phyloP scores from a whole-genome alignment of 768 basidiomycete species.

The Hemileccinum rubropunctum region DNA sequence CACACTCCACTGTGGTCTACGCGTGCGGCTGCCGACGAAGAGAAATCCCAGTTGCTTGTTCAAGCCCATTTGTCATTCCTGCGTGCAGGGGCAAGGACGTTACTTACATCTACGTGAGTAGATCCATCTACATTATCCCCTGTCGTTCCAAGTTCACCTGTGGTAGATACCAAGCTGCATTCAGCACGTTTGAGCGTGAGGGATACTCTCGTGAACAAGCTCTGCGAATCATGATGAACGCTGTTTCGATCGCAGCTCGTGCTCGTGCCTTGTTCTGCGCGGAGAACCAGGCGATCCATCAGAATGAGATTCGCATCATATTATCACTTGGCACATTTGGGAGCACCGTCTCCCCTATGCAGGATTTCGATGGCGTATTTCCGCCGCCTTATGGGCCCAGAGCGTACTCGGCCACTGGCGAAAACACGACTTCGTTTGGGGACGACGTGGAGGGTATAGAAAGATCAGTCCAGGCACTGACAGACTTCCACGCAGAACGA shows the following conservation, averaged over 20 bases:
- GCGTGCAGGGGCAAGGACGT: slow-evolving; percentile 60
- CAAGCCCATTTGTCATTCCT: slow-evolving; percentile 62
- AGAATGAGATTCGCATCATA: slow-evolving; percentile 44
- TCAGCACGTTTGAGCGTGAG: slow-evolving; percentile 48
- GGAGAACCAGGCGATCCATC: slow-evolving; percentile 15
- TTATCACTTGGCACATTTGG: slow-evolving; percentile 78
- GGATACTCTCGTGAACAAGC: slow-evolving; percentile 48
- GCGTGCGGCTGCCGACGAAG: slow-evolving; percentile 51
- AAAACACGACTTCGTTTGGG: slow-evolving; percentile 45
- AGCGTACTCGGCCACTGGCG: slow-evolving; percentile 32
- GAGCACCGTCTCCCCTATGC: slow-evolving; percentile 58
- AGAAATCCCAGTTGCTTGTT: slow-evolving; percentile 43
- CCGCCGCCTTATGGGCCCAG: slow-evolving; percentile 73
- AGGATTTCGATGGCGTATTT: slow-evolving; percentile 74
- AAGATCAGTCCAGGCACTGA: slow-evolving; percentile 48
- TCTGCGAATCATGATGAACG: slow-evolving; percentile 46
- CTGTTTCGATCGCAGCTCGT: slow-evolving; percentile 49
- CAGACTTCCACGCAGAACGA: slow-evolving; percentile 61
- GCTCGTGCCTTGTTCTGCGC: slow-evolving; percentile 40
- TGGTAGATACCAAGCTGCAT: slow-evolving; percentile 64
- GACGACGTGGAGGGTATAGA: slow-evolving; percentile 32
- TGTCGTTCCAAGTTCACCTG: no score
- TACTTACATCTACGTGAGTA: slow-evolving; percentile 66
- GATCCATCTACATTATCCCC: not conserved
- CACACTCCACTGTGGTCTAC: slow-evolving; percentile 71